Percentiles rank a stretch among this genome's conserved stretches.
Conservation (phyloP, 768 basidiomycete species). For the Termitomyces sp. region DNA sequence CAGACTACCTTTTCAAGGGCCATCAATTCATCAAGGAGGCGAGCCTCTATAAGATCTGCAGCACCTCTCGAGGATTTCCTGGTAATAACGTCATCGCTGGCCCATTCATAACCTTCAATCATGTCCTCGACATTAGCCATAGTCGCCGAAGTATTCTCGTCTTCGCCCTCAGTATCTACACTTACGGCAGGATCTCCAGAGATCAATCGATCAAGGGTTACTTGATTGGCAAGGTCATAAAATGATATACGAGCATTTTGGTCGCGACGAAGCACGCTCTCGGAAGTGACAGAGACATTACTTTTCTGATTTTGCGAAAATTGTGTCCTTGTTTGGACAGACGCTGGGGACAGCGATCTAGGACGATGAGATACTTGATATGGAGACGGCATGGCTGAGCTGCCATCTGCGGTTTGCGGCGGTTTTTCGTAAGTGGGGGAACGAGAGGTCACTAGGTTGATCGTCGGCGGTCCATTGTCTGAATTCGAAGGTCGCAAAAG, state of each 20-base stretch:
- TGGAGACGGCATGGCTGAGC: conserved; percentile 7
- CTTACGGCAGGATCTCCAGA: conserved; percentile 33
- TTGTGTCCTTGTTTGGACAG: conserved; percentile 24
- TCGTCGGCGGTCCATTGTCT: conserved; percentile 25
- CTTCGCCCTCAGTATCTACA: conserved; percentile 52
- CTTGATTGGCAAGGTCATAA: conserved; percentile 78
- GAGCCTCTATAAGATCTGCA: conserved; percentile 88
- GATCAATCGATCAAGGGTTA: conserved; percentile 64
- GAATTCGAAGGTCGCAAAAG: conserved; percentile 41
- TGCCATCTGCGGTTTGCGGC: not conserved
- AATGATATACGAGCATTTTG: conserved; percentile 74
- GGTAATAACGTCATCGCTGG: conserved; percentile 69
- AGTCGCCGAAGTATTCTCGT: conserved; percentile 74
- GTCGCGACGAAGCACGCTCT: conserved; percentile 44
- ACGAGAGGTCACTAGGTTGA: conserved; percentile 12
- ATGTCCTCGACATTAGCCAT: conserved; percentile 95
- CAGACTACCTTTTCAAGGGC: conserved; percentile 82
- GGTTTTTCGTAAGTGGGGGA: not conserved
- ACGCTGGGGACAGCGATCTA: conserved; percentile 18
- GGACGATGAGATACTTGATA: conserved; percentile 14
- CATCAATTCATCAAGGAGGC: conserved; percentile 82
- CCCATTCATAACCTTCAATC: conserved; percentile 98
- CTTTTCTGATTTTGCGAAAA: not conserved
- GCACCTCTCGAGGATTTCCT: conserved; percentile 62
- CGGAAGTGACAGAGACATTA: conserved; percentile 11